Evolutionary conservation across 164 flowering plant genomes (phyloP), one percentile per base, ranked within the genome.

Genomic region (Nymphaea thermarum): DNA sequence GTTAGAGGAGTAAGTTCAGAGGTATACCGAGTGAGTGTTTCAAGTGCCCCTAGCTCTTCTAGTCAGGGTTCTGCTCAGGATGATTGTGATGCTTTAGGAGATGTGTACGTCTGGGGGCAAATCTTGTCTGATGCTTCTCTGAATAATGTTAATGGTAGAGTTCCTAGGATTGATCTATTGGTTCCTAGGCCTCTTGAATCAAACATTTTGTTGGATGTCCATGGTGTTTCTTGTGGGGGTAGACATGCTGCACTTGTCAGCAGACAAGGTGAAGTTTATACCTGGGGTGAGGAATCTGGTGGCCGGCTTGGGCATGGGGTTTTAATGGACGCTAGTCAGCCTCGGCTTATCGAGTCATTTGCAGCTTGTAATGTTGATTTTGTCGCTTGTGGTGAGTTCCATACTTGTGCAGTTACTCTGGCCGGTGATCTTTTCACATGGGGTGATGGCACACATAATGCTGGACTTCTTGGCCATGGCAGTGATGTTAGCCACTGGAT

Each of bases 231-330:
- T 63, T 87, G 91, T 76, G 98, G 97, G 64, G 87, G 77, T 65
- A 79, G 91, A 47, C 98, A 93, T 74, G 80, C 87, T 67, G 90
- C 96, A 63, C 84, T 90, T 57, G 96, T 90, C 44, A 90, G 96
- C 10, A 86, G 87, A 73, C 96, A 89, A 76, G 96, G 96, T 41
- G 96, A 90, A 60, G 65, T 78, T 69, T 78, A 73, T 59, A 76
- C 81, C n/a, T 78, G 81, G 81, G 81, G 81, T 43, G 81, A 78
- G 71, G 81, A 78, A 67, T 78, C 79, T 15, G 81, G 81, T 65
- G 81, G 81, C 43, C 71, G 79, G 25, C 79, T 78, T 69, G 81
- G 81, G 60, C 81, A 78, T 76, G 81, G 81, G 62, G 71, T 70
- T 65, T 77, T 77, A 67, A 67, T 53, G 44, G 81, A 78, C 73